These are phyloP conservation scores for Hemerocallis citrina DNA, from an alignment of 106 monocot genomes.

Conservation along the genomic window DNA sequence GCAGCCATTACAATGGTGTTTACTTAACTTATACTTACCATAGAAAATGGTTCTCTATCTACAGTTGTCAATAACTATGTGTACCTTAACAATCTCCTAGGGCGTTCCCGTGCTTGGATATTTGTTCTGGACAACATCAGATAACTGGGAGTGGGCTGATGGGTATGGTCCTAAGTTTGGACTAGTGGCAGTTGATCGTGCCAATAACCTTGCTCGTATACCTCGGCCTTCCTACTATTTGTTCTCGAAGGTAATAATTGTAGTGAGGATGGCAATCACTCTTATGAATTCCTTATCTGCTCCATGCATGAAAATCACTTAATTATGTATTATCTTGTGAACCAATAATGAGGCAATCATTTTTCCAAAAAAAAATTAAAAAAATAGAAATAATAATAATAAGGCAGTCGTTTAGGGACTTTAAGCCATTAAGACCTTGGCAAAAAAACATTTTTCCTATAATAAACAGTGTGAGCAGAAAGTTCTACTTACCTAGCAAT, in stretches of 20 bases:
- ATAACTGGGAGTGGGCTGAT: conserved; percentile 99
- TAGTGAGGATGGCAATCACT: not conserved
- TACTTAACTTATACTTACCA: not conserved
- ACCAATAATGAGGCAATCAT: too few species aligned
- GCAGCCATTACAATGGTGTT: conserved; percentile 71
- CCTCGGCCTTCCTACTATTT: conserved; percentile 87
- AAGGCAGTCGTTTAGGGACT: too few species aligned
- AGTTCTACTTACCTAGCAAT: not conserved
- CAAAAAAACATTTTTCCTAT: too few species aligned
- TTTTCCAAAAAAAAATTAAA: too few species aligned
- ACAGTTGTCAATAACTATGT: not conserved
- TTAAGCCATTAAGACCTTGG: too few species aligned
- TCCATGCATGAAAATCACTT: not conserved
- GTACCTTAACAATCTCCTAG: conserved; percentile 30
- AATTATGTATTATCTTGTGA: not conserved
- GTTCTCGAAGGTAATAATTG: conserved; percentile 70
- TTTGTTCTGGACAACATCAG: conserved; percentile 96
- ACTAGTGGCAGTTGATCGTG: conserved; percentile 90
- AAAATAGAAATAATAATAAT: too few species aligned
- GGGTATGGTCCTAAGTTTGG: conserved; percentile 99
- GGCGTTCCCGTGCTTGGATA: conserved; percentile 88
- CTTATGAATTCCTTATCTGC: not conserved
- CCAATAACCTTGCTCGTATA: conserved; percentile 53
- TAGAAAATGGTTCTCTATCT: not conserved
- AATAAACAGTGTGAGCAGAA: not conserved